Base-by-base conservation (phyloP, 2,329 filamentous ascomycete species). In the Ascosphaera aggregata region DNA sequence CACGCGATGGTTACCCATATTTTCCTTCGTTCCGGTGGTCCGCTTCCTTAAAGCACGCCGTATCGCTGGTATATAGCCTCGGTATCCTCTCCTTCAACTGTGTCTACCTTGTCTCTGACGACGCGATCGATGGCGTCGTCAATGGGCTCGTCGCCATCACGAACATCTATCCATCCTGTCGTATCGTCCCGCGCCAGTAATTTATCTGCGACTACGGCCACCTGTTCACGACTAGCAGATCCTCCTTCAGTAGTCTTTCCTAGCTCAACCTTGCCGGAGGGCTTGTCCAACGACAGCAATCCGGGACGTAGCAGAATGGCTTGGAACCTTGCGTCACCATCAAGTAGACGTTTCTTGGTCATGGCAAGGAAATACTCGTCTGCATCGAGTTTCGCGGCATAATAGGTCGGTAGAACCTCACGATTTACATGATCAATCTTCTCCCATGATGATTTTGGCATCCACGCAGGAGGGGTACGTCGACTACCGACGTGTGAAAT, bases 401-500 rank as follows among this genome's bases (percentile, higher is more conserved):
- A 63, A 46, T 71, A 71, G 9, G 61, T 54, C 1, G 65, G 62
- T 15, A 71, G 52, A 0, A 62, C 49, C 19, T 64, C 57, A n/a
- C 53, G 55, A 45, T 67, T 67, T 27, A 60, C 53, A 43, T 63
- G 56, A 39, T 62, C 55, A 1, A 64, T 54, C 2, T 47, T 47
- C 3, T 53, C 54, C 60, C 61, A 65, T 40, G 65, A 59, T 2
- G 55, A 55, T 16, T 66, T 62, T 15, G 48, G 54, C 59, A 66
- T 66, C 67, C 67, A 71, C 15, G 54, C 49, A 0, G 67, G 59
- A 30, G 58, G 54, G 19, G 51, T 58, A 15, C 58, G 58, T 2
- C 67, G 62, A 27, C 62, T 66, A 4, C 62, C 61, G 5, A 68
- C 49, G 48, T 67, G 68, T 1, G 65, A 69, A 9, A 71, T 55